Evolutionary conservation across 176 grass and related monocot species (phyloP).

Genomic region (Oryza nivara): DNA sequence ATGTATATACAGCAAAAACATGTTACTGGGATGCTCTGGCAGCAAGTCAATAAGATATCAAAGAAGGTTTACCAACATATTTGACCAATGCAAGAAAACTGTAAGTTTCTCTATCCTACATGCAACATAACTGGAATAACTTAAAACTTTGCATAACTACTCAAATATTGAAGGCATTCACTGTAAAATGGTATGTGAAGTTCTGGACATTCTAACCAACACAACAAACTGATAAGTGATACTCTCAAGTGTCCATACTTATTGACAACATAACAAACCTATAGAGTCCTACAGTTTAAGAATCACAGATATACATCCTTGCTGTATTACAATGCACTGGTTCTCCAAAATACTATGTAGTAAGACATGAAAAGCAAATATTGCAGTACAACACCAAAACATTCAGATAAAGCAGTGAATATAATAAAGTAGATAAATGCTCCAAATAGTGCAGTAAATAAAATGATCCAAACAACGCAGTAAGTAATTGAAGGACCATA

Average conservation of each 20-base stretch:
- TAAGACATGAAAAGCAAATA: slow-evolving; percentile 3
- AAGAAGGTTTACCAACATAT: background rate
- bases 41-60: background rate
- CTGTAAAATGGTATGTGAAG: background rate
- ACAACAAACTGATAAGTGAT: background rate
- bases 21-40: background rate
- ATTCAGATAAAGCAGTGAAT: background rate
- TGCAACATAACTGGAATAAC: background rate
- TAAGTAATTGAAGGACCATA: background rate
- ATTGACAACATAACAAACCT: background rate
- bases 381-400: background rate
- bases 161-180: background rate
- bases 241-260: background rate
- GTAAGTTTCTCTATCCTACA: background rate
- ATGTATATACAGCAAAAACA: background rate
- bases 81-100: slow-evolving; percentile 2
- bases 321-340: background rate
- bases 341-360: background rate
- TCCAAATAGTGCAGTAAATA: background rate
- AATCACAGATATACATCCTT: background rate
- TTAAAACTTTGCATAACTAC: background rate
- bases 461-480: background rate
- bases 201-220: background rate
- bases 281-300: background rate
- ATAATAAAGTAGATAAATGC: background rate